Conservation (phyloP, 768 basidiomycete genomes). For the Rubroboletus pulcherrimus region DNA sequence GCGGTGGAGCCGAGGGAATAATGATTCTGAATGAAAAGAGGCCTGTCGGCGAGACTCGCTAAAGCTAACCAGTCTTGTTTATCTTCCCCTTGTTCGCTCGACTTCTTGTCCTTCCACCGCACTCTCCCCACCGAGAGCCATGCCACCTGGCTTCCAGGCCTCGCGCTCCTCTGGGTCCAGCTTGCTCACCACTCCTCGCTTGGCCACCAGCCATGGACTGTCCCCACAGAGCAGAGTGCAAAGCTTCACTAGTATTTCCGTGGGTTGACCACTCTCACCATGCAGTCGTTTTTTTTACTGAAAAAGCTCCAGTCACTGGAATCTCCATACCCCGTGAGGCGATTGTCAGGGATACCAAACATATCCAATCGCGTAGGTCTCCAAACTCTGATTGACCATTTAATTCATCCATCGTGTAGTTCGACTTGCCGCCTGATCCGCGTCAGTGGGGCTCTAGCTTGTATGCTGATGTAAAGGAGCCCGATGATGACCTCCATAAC, state of each 20-base stretch:
- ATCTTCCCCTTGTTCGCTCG: background rate
- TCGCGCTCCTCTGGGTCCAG: slow-evolving; percentile 11
- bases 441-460: slow-evolving; percentile 62
- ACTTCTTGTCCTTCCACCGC: background rate
- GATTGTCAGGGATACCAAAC: slow-evolving; percentile 33
- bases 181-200: slow-evolving; percentile 8
- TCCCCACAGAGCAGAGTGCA: slow-evolving; percentile 20
- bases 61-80: background rate
- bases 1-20: slow-evolving; percentile 3
- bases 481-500: slow-evolving; percentile 73
- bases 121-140: slow-evolving; percentile 6
- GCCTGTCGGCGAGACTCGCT: background rate
- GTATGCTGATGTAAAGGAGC: slow-evolving; percentile 51
- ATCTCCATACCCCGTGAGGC: slow-evolving; percentile 40
- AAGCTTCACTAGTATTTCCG: slow-evolving; percentile 27
- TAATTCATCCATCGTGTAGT: slow-evolving; percentile 37
- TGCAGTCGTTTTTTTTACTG: background rate
- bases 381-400: background rate
- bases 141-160: slow-evolving; percentile 8
- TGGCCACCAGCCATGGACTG: slow-evolving; percentile 2
- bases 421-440: slow-evolving; percentile 62
- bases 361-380: slow-evolving; percentile 43
- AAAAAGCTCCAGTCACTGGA: slow-evolving; percentile 20
- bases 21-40: background rate
- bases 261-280: background rate